Evolutionary conservation across 495 filamentous ascomycete genomes (phyloP).

Genomic region (Glutinoglossum americanum): DNA sequence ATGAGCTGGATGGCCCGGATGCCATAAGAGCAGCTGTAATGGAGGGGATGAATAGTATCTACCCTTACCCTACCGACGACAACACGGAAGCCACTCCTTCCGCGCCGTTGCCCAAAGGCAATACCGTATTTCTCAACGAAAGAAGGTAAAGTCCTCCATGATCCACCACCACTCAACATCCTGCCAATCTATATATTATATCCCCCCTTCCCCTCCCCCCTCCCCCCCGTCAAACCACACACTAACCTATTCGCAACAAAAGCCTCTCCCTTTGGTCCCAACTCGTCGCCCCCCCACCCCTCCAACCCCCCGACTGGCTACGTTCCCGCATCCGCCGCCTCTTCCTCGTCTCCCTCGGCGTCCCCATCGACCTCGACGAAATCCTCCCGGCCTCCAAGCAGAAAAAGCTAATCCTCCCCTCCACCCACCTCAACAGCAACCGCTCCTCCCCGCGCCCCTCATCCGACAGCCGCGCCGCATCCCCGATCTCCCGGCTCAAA

Average conservation of each 20-base stretch:
- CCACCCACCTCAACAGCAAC: slow-evolving; percentile 34
- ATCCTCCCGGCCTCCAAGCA: slow-evolving; percentile 92
- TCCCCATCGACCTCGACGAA: slow-evolving; percentile 91
- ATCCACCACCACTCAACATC: not conserved
- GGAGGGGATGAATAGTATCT: slow-evolving; percentile 33
- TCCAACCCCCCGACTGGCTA: slow-evolving; percentile 95
- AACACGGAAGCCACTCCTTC: slow-evolving; percentile 27
- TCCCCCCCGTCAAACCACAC: not conserved
- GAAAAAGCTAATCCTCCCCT: slow-evolving; percentile 89
- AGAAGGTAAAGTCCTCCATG: slow-evolving; percentile 16
- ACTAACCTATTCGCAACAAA: slow-evolving; percentile 27
- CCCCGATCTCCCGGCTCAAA: slow-evolving; percentile 22
- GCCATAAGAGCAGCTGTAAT: slow-evolving; percentile 29
- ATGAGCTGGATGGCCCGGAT: slow-evolving; percentile 27
- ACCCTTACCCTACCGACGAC: slow-evolving; percentile 31
- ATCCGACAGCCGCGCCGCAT: slow-evolving; percentile 27
- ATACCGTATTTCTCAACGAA: slow-evolving; percentile 40
- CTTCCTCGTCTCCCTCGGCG: slow-evolving; percentile 88
- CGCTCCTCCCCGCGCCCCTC: slow-evolving; percentile 16
- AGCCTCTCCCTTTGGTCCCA: slow-evolving; percentile 85
- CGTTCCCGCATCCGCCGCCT: slow-evolving; percentile 87
- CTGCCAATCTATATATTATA: slow-evolving; percentile 12
- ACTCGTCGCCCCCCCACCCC: slow-evolving; percentile 77
- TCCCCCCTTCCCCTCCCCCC: too few species aligned
- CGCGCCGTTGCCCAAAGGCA: not conserved